Evolutionary conservation across 164 flowering plant species (phyloP).

Genomic region (Vitis amurensis): DNA sequence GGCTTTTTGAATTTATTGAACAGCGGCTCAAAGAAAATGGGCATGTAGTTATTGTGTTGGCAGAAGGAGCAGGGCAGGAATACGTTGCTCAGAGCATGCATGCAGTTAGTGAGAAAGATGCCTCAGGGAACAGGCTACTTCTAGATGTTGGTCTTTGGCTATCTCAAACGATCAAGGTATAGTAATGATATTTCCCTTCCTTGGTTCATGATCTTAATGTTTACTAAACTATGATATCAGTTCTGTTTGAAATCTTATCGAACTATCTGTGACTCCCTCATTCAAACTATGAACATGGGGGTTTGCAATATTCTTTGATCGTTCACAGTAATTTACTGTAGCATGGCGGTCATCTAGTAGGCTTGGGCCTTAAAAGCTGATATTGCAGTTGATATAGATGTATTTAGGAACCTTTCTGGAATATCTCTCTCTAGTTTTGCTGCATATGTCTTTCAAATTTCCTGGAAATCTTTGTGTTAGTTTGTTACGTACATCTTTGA

Average conservation of each 20-base stretch:
- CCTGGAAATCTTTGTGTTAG: no score
- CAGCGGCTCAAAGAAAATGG: conserved; percentile 55
- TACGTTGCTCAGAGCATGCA: conserved; percentile 46
- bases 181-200: not conserved
- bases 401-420: no score
- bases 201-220: not conserved
- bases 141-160: conserved; percentile 82
- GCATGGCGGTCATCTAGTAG: no score
- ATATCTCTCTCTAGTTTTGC: no score
- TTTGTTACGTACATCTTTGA: no score
- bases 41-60: conserved; percentile 59
- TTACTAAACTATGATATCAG: not conserved
- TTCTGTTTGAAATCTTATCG: not conserved
- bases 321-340: no score
- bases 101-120: conserved; percentile 53
- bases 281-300: no score
- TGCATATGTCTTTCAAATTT: no score
- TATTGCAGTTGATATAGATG: no score
- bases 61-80: conserved; percentile 75
- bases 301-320: no score
- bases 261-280: no score
- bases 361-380: no score
- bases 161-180: conserved; percentile 70
- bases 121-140: conserved; percentile 79
- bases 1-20: conserved; percentile 57